These are phyloP conservation scores for Ananas comosus DNA, from an alignment of 176 grass and related monocot genomes.

Conservation along the genomic window DNA sequence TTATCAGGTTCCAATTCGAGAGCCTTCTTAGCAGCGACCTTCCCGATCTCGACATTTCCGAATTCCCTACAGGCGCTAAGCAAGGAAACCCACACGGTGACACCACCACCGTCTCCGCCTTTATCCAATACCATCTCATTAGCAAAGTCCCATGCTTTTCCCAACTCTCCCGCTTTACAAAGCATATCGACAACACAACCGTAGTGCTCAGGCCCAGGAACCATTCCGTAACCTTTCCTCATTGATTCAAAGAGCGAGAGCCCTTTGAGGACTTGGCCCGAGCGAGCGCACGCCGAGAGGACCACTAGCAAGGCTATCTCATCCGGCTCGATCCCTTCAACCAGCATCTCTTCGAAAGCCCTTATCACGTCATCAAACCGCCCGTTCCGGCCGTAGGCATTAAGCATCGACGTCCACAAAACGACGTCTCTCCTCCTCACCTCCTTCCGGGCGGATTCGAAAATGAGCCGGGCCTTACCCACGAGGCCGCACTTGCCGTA, in stretches of 20 bases:
- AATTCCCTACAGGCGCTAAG: conserved; percentile 42
- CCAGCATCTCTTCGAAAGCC: conserved; percentile 41
- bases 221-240: conserved; percentile 13
- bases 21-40: conserved; percentile 51
- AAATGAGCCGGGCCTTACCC: conserved; percentile 25
- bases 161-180: conserved; percentile 38
- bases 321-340: conserved; percentile 28
- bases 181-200: conserved; percentile 54
- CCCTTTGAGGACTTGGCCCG: conserved; percentile 38
- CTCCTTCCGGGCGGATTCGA: conserved; percentile 9
- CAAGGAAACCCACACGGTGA: conserved; percentile 43
- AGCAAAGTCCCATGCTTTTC: conserved; percentile 46
- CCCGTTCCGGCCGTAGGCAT: conserved; percentile 48
- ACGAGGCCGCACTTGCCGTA: conserved; percentile 52
- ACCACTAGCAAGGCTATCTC: conserved; percentile 41
- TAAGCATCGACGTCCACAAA: conserved; percentile 55
- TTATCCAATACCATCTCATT: conserved; percentile 12
- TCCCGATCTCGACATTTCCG: conserved; percentile 32
- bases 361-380: conserved; percentile 35
- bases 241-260: conserved; percentile 42
- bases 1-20: conserved; percentile 45
- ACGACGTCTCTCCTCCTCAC: conserved; percentile 30
- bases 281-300: conserved; percentile 52
- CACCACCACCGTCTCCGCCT: conserved; percentile 12
- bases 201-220: conserved; percentile 40